Percentiles rank a stretch among this genome's conserved stretches.
These are phyloP conservation scores for Biscogniauxia mediterranea DNA, from an alignment of 2,329 filamentous ascomycete genomes.

Conservation along the genomic window DNA sequence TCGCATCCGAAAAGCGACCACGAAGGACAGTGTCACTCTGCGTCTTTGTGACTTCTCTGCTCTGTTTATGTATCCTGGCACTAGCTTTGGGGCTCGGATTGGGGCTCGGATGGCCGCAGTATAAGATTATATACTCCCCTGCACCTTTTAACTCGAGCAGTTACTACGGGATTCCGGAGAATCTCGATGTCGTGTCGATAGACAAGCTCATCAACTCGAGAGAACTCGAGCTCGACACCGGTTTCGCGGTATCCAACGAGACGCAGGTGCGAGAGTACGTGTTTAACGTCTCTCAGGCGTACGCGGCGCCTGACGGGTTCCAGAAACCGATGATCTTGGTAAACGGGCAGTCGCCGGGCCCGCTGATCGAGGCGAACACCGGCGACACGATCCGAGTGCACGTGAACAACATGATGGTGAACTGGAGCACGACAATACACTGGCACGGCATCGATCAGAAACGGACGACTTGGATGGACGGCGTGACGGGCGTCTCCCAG, in stretches of 20 bases:
- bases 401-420: constrained; percentile 39
- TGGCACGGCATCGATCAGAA: constrained; percentile 69
- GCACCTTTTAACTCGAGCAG: constrained; percentile 17
- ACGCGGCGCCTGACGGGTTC: constrained; percentile 36
- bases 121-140: constrained; percentile 6
- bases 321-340: constrained; percentile 38
- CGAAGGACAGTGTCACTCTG: constrained; percentile 20
- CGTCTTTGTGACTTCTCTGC: constrained; percentile 19
- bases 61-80: constrained; percentile 20
- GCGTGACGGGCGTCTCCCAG: constrained; percentile 59
- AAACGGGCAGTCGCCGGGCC: constrained; percentile 43
- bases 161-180: constrained; percentile 22
- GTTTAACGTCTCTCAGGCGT: constrained; percentile 34
- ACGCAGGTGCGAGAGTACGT: constrained; percentile 29
- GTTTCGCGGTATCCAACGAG: constrained; percentile 17
- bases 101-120: constrained; percentile 18
- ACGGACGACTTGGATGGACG: constrained; percentile 65
- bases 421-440: constrained; percentile 55
- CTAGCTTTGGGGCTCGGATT: constrained; percentile 25
- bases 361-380: constrained; percentile 42
- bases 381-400: constrained; percentile 42
- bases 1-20: constrained; percentile 6
- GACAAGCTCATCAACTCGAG: constrained; percentile 27
- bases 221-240: constrained; percentile 30
- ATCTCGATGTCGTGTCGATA: constrained; percentile 22